Base-by-base conservation (phyloP, 805 yeast genomes). In the Candida yuanshanica region DNA sequence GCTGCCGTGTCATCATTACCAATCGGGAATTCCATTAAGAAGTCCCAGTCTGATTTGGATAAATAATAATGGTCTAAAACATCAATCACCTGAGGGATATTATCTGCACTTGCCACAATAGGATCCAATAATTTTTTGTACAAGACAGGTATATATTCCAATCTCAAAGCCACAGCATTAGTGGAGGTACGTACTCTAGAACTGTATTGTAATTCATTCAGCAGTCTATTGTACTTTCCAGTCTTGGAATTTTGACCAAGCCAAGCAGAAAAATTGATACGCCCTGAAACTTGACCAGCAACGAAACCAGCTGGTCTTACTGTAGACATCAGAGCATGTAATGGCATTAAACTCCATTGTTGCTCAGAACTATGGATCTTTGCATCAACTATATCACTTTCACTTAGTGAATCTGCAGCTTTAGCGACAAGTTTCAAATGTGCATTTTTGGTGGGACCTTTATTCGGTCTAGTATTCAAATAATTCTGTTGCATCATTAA, bases 401-500 rank as follows among this genome's bases (percentile, higher is more conserved):
- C 74, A n/a, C 95, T 83, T 35, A 93, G 86, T 37, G 86, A 76
- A 51, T 88, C 88, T 0, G 98, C 87, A 0, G 99, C 98, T 22
- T 69, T 65, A 1, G 87, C 83, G 1, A 83, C 79, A 14, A 79
- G 66, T 47, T 74, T 69, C 44, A 91, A 62, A 49, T 80, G 86
- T 10, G 73, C 68, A 20, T 65, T 50, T n/a, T 74, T 67, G 10
- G 69, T 48, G 42, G 66, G 56, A 14, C 68, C 63, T 21, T 62
- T 62, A 7, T 69, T 45, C 2, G 95, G 96, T 32, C 66, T 66
- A 0, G 95, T 81, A 26, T 64, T 65, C 37, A 87, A 62, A 59
- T 93, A 93, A 64, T 93, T 93, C 60, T 93, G 99, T 58, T 91
- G 97, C 39, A 93, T 76, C 98, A 93, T 91, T 46, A 91, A 70